phyloP scores from a whole-genome alignment of 2,329 filamentous ascomycete species.

The Aspergillus eucalypticola region DNA sequence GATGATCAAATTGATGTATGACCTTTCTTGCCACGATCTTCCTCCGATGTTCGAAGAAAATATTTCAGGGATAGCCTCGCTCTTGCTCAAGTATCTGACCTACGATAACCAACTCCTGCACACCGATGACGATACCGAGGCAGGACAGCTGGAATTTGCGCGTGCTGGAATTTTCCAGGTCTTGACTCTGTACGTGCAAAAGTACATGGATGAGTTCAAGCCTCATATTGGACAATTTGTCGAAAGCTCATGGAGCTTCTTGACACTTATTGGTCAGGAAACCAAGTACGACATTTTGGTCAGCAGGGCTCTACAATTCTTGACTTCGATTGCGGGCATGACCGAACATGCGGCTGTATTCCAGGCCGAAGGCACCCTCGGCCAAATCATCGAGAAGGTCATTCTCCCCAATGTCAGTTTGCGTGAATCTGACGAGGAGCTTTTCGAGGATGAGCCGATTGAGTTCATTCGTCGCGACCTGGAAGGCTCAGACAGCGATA shows the following conservation, averaged over 20 bases:
- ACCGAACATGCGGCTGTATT: slow-evolving; percentile 78
- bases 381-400: slow-evolving; percentile 92
- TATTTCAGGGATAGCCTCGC: slow-evolving; percentile 69
- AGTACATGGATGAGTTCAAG: slow-evolving; percentile 93
- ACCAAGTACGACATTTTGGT: slow-evolving; percentile 94
- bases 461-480: slow-evolving; percentile 95
- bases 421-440: slow-evolving; percentile 88
- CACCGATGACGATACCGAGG: slow-evolving; percentile 86
- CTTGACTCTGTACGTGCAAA: slow-evolving; percentile 85
- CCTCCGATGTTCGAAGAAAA: slow-evolving; percentile 93
- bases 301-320: slow-evolving; percentile 89
- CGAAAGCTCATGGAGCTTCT: slow-evolving; percentile 82
- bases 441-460: slow-evolving; percentile 98
- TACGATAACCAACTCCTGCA: slow-evolving; percentile 83
- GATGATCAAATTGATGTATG: slow-evolving; percentile 88
- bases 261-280: slow-evolving; percentile 82
- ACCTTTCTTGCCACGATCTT: slow-evolving; percentile 95
- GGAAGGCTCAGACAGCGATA: slow-evolving; percentile 95
- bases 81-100: slow-evolving; percentile 89
- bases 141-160: slow-evolving; percentile 78
- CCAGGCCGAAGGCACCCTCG: slow-evolving; percentile 75
- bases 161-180: slow-evolving; percentile 93
- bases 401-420: slow-evolving; percentile 90
- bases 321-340: slow-evolving; percentile 83
- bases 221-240: slow-evolving; percentile 80